Conservation (phyloP, 768 basidiomycete genomes). For the Lentinus tigrinus region DNA sequence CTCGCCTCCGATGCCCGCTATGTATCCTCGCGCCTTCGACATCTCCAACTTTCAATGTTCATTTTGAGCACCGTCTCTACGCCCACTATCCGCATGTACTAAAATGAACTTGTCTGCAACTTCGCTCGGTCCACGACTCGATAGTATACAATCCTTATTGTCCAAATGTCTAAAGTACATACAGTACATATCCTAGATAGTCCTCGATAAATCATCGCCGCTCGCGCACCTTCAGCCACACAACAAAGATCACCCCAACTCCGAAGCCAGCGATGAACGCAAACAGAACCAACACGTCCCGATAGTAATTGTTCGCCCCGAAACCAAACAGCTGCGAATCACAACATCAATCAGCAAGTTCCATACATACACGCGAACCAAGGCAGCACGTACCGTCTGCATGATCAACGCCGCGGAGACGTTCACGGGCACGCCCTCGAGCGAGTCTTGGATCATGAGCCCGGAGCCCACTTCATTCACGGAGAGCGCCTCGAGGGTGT, state of each 20-base stretch:
- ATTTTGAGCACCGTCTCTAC: too few relatives aligned
- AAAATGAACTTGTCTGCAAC: too few relatives aligned
- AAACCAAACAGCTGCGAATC: conserved; percentile 79
- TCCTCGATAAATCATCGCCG: conserved; percentile 44
- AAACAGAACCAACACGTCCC: conserved; percentile 85
- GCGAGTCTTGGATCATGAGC: conserved; percentile 73
- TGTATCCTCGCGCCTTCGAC: too few relatives aligned
- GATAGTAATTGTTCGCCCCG: conserved; percentile 75
- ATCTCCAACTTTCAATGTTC: too few relatives aligned
- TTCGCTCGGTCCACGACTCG: too few relatives aligned
- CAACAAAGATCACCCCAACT: conserved; percentile 65
- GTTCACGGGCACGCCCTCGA: conserved; percentile 79
- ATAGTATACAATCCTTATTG: too few relatives aligned
- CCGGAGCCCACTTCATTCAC: conserved; percentile 94
- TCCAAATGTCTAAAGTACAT: too few relatives aligned
- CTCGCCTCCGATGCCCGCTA: too few relatives aligned
- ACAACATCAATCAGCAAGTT: not conserved
- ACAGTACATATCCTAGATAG: too few relatives aligned
- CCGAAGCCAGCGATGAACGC: conserved; percentile 84
- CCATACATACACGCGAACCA: not conserved
- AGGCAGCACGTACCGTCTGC: conserved; percentile 53
- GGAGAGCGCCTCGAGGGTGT: conserved; percentile 77
- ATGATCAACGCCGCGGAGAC: conserved; percentile 85
- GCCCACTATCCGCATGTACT: too few relatives aligned
- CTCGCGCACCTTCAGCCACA: conserved; percentile 79